Percentiles rank a stretch among this genome's conserved stretches.
phyloP scores from a whole-genome alignment of 2,329 filamentous ascomycete genomes.

The Epichloe brachyelytri region DNA sequence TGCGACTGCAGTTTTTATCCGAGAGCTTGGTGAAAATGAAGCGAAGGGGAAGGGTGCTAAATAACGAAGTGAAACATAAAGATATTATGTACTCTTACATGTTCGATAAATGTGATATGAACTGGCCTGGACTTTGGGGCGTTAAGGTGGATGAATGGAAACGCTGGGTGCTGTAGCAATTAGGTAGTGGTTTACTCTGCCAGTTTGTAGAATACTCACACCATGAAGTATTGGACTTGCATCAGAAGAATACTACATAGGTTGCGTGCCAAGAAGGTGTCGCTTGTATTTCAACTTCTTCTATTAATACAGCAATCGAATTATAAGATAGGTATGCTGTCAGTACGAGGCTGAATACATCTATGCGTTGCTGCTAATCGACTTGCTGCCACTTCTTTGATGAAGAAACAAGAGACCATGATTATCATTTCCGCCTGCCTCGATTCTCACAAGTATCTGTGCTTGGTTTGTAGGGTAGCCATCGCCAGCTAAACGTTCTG shows the following conservation, averaged over 20 bases:
- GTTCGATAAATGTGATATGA: neutral
- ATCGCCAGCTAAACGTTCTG: conserved; percentile 19
- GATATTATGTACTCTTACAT: neutral
- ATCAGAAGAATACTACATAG: neutral
- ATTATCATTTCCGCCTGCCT: neutral
- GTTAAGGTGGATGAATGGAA: conserved; percentile 17
- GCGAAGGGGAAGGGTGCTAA: conserved; percentile 74
- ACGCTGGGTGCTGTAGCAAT: conserved; percentile 4
- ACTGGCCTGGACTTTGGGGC: conserved; percentile 9
- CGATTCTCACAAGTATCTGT: neutral
- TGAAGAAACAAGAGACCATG: neutral
- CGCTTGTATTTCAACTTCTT: too few relatives aligned
- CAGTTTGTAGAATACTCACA: conserved; percentile 22
- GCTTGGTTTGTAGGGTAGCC: conserved; percentile 13
- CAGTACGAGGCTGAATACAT: neutral
- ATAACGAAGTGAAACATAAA: conserved; percentile 20
- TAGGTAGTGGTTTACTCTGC: conserved; percentile 6
- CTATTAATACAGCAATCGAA: too few relatives aligned
- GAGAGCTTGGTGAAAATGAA: conserved; percentile 77
- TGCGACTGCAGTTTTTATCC: conserved; percentile 62
- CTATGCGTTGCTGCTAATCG: neutral
- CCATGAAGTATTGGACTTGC: conserved; percentile 9
- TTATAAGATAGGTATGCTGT: neutral
- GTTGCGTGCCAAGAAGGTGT: neutral
- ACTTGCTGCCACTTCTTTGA: neutral